These are phyloP conservation scores for Nyctanthes arbortristis DNA, from an alignment of 257 asterid genomes.

Conservation along the genomic window DNA sequence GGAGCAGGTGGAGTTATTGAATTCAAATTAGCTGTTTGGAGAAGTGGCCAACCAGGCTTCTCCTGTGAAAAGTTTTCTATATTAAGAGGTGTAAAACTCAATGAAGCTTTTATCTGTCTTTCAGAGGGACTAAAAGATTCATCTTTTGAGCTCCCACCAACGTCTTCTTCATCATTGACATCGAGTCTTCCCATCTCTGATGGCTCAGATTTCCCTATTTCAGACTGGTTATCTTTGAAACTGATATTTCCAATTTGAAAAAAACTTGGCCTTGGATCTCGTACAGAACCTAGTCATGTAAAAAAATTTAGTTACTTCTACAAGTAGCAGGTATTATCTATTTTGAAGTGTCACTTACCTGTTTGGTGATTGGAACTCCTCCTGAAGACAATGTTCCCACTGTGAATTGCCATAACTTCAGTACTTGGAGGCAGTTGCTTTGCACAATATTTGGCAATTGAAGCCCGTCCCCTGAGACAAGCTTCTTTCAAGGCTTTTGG, in stretches of 20 bases:
- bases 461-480: constrained; percentile 60
- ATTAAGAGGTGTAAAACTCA: constrained; percentile 62
- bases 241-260: constrained; percentile 23
- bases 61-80: constrained; percentile 58
- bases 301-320: constrained; percentile 14
- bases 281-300: constrained; percentile 32
- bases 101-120: constrained; percentile 46
- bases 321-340: neutral
- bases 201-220: constrained; percentile 60
- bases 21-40: constrained; percentile 62
- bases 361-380: constrained; percentile 42
- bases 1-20: constrained; percentile 42
- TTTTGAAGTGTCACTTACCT: constrained; percentile 28
- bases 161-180: constrained; percentile 53
- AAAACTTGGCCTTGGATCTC: constrained; percentile 62
- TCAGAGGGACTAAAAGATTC: constrained; percentile 33
- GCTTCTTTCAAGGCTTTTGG: constrained; percentile 20
- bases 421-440: constrained; percentile 59
- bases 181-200: constrained; percentile 61
- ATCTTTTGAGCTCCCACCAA: constrained; percentile 29
- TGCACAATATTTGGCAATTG: constrained; percentile 82
- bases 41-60: constrained; percentile 98
- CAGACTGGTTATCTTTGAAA: constrained; percentile 49
- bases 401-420: constrained; percentile 73
- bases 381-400: constrained; percentile 67